These are phyloP conservation scores for Pythium vanterpoolii DNA, from an alignment of 352 stramenopile species.

Conservation along the genomic window DNA sequence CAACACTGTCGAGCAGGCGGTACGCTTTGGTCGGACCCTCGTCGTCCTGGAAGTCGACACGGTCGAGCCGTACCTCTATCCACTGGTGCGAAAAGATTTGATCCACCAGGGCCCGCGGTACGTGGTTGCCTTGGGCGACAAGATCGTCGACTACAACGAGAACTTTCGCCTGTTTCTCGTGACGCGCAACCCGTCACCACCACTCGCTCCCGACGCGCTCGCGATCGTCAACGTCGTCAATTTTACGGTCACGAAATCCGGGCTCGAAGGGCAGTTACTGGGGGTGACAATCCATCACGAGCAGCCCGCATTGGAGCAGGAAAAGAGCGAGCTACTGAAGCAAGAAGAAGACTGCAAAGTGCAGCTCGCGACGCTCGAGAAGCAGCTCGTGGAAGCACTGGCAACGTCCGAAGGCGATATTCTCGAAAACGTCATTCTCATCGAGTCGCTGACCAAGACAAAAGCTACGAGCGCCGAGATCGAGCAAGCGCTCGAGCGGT, in stretches of 20 bases:
- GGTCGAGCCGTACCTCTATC: constrained; percentile 93
- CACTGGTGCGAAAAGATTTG: constrained; percentile 88
- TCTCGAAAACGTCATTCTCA: constrained; percentile 92
- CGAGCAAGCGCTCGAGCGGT: constrained; percentile 84
- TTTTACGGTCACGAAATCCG: constrained; percentile 94
- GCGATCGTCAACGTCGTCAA: constrained; percentile 93
- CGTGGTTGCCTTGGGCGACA: constrained; percentile 90
- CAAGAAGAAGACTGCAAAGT: constrained; percentile 96
- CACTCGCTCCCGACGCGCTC: constrained; percentile 83
- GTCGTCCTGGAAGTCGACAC: constrained; percentile 91
- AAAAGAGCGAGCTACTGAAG: constrained; percentile 90
- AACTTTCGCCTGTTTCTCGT: constrained; percentile 92
- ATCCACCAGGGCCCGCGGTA: constrained; percentile 89
- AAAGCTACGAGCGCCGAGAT: constrained; percentile 93
- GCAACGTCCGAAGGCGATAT: constrained; percentile 95
- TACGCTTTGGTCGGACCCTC: constrained; percentile 96
- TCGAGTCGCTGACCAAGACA: constrained; percentile 92
- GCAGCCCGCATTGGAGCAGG: constrained; percentile 90
- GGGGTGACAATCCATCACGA: constrained; percentile 94
- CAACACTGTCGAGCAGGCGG: constrained; percentile 91
- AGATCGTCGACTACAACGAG: constrained; percentile 94
- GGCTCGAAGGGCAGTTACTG: constrained; percentile 92
- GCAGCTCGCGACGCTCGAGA: constrained; percentile 91
- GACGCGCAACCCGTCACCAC: constrained; percentile 88
- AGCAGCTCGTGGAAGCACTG: constrained; percentile 91